A percentile compares a stretch with the other conserved stretches of the same genome.
phyloP scores from a whole-genome alignment of 2,329 filamentous ascomycete species.

The Macrophomina phaseolina region DNA sequence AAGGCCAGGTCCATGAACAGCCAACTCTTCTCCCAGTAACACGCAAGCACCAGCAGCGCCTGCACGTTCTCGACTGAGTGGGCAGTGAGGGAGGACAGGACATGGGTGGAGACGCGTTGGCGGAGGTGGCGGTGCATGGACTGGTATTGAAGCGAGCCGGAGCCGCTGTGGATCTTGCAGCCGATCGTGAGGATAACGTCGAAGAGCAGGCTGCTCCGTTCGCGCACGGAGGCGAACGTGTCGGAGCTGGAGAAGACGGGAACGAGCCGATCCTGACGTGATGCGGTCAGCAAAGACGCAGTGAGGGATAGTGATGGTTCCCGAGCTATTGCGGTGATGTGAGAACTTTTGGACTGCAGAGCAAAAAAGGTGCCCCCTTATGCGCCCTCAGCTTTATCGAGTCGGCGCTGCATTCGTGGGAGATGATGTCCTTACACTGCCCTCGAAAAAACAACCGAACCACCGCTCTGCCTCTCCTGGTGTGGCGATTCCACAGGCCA shows the following conservation, averaged over 20 bases:
- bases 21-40: conserved; percentile 60
- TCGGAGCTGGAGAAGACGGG: conserved; percentile 57
- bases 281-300: background rate
- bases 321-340: too few species aligned
- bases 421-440: conserved; percentile 33
- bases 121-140: conserved; percentile 40
- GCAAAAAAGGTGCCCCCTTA: too few species aligned
- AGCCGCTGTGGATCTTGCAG: conserved; percentile 54
- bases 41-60: conserved; percentile 58
- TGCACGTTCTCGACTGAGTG: conserved; percentile 58
- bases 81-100: conserved; percentile 47
- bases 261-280: conserved; percentile 53
- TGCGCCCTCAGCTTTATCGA: too few species aligned
- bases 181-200: conserved; percentile 60
- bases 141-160: conserved; percentile 46
- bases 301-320: background rate
- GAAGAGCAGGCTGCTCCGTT: conserved; percentile 57
- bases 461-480: conserved; percentile 37
- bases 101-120: conserved; percentile 53
- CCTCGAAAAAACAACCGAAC: conserved; percentile 39
- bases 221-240: conserved; percentile 52
- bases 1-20: conserved; percentile 58
- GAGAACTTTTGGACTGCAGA: too few species aligned
- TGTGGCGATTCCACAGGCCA: conserved; percentile 36
- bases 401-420: too few species aligned